These are phyloP conservation scores for Metarhizium brunneum DNA, from an alignment of 2,329 filamentous ascomycete genomes.

Conservation along the genomic window DNA sequence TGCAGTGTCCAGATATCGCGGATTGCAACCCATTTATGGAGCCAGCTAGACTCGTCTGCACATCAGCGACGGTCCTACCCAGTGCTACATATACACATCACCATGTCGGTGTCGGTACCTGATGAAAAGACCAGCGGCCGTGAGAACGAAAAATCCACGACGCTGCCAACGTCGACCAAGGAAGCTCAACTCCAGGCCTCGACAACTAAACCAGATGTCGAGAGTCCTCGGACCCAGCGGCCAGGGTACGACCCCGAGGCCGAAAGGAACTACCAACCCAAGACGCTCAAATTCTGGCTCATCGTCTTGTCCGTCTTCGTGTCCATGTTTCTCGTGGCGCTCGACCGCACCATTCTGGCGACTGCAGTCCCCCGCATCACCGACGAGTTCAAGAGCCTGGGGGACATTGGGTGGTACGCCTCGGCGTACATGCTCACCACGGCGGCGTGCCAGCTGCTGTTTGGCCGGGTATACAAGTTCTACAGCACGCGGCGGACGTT, in stretches of 20 bases:
- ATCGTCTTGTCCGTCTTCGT: constrained; percentile 44
- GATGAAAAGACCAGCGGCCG: not conserved
- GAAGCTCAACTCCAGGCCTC: not conserved
- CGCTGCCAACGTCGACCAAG: not conserved
- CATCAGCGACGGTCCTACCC: too few species aligned
- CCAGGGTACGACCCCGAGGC: constrained; percentile 16
- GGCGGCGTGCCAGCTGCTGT: constrained; percentile 42
- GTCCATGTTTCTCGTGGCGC: constrained; percentile 48
- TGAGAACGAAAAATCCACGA: not conserved
- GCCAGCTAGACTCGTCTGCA: too few species aligned
- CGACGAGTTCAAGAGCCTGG: constrained; percentile 46
- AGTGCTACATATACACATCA: too few species aligned
- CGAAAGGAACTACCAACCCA: constrained; percentile 39
- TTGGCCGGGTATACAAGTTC: constrained; percentile 45
- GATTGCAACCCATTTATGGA: too few species aligned
- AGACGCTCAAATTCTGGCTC: constrained; percentile 46
- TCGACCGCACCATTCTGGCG: constrained; percentile 46
- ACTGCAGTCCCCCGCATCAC: constrained; percentile 47
- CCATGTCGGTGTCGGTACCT: constrained; percentile 1
- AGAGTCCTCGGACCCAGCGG: constrained; percentile 8
- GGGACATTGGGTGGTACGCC: constrained; percentile 57
- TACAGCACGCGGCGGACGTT: constrained; percentile 42
- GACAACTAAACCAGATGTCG: constrained; percentile 8
- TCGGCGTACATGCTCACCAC: constrained; percentile 53
- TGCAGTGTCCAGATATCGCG: too few species aligned